phyloP scores from a whole-genome alignment of 495 filamentous ascomycete genomes.

The Hyphodiscus hymeniophilus region DNA sequence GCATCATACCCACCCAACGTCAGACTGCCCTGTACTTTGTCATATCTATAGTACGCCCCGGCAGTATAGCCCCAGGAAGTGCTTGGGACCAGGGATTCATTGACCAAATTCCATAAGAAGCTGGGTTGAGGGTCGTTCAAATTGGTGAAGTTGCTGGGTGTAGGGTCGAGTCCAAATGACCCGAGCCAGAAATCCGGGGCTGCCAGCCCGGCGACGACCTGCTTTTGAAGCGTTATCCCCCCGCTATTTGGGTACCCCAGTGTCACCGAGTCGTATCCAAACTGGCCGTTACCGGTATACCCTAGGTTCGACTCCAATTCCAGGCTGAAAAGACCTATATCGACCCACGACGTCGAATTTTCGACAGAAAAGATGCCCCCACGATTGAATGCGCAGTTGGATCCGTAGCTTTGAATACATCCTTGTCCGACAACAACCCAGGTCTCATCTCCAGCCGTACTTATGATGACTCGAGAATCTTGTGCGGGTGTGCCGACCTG shows the following conservation, averaged over 20 bases:
- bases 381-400: too few relatives aligned
- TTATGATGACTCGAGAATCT: too few relatives aligned
- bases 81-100: conserved; percentile 40
- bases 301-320: too few relatives aligned
- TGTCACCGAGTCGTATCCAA: conserved; percentile 43
- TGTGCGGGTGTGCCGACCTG: too few relatives aligned
- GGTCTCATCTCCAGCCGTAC: too few relatives aligned
- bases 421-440: too few relatives aligned
- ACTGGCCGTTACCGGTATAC: conserved; percentile 9
- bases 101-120: conserved; percentile 40
- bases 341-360: too few relatives aligned
- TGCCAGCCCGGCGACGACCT: conserved; percentile 38
- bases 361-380: too few relatives aligned
- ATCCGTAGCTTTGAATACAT: too few relatives aligned
- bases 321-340: too few relatives aligned
- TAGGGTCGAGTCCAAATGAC: conserved; percentile 12
- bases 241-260: conserved; percentile 6
- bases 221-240: conserved; percentile 36
- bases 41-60: conserved; percentile 42
- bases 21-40: conserved; percentile 40
- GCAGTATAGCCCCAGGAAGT: conserved; percentile 47
- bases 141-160: conserved; percentile 27
- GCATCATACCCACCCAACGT: conserved; percentile 49
- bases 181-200: conserved; percentile 17
- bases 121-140: conserved; percentile 23